Conservation (phyloP, 805 yeast species). For the Nakazawaea ishiwadae region DNA sequence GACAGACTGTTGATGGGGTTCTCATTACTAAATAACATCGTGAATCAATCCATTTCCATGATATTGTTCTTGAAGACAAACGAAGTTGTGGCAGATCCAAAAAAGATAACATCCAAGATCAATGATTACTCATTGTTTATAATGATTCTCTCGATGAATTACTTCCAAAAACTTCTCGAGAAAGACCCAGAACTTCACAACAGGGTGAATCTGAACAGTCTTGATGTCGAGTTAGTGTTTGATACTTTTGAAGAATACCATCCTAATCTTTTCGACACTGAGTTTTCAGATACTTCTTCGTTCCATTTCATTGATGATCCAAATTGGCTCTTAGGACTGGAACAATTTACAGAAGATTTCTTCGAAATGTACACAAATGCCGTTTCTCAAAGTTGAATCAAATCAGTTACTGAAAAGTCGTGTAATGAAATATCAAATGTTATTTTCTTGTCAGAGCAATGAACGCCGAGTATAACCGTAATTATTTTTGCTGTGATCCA, state of each 20-base stretch:
- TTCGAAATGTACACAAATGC: neutral
- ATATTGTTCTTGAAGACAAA: conserved; percentile 1
- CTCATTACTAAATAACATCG: neutral
- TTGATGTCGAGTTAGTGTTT: neutral
- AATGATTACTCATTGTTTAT: conserved; percentile 5
- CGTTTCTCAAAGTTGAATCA: too few species aligned
- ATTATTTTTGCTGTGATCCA: too few species aligned
- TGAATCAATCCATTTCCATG: neutral
- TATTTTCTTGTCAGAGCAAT: too few species aligned
- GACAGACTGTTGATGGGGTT: neutral
- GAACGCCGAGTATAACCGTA: too few species aligned
- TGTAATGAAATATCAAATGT: too few species aligned
- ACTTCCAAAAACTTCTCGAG: neutral
- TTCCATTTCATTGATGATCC: neutral
- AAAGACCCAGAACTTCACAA: neutral
- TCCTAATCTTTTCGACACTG: too few species aligned
- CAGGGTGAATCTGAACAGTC: neutral
- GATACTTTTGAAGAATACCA: neutral
- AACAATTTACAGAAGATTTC: neutral
- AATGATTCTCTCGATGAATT: neutral
- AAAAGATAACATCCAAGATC: neutral
- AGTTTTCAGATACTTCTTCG: too few species aligned
- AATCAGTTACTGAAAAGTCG: too few species aligned
- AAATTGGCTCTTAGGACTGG: neutral
- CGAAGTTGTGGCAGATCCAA: neutral